A percentile compares a stretch with the other conserved stretches of the same genome.
phyloP scores from a whole-genome alignment of 2,329 filamentous ascomycete species.

The Rutstroemia sp. region DNA sequence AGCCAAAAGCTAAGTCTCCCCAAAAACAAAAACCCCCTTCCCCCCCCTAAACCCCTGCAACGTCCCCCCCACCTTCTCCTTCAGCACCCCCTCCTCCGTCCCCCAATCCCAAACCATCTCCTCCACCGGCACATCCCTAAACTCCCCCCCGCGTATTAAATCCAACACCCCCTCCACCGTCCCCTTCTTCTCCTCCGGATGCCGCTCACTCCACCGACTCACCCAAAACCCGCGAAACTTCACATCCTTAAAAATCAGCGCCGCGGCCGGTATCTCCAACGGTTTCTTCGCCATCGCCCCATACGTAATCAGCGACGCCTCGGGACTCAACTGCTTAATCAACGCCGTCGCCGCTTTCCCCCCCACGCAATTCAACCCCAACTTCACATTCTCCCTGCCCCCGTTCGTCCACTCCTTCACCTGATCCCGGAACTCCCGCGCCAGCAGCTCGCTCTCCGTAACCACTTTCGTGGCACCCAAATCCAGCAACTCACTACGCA shows the following conservation, averaged over 20 bases:
- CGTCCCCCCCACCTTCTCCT: slow-evolving; percentile 72
- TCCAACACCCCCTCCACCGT: slow-evolving; percentile 82
- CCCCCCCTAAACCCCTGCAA: slow-evolving; percentile 77
- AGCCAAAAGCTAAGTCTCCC: slow-evolving; percentile 28
- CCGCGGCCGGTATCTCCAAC: slow-evolving; percentile 68
- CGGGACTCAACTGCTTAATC: slow-evolving; percentile 62
- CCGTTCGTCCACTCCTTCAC: slow-evolving; percentile 58
- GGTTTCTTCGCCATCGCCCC: slow-evolving; percentile 92
- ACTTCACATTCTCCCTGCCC: slow-evolving; percentile 62
- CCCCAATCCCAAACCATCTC: slow-evolving; percentile 78
- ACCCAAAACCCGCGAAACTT: slow-evolving; percentile 93
- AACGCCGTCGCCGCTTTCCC: slow-evolving; percentile 76
- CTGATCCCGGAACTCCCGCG: slow-evolving; percentile 38
- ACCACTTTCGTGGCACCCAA: slow-evolving; percentile 48
- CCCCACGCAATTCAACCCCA: slow-evolving; percentile 91
- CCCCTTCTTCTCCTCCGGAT: slow-evolving; percentile 65
- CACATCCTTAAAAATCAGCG: slow-evolving; percentile 91
- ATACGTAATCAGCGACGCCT: slow-evolving; percentile 80
- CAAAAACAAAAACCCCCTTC: slow-evolving; percentile 86
- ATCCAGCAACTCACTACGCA: slow-evolving; percentile 52
- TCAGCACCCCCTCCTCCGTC: slow-evolving; percentile 62
- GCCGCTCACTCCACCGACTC: slow-evolving; percentile 73
- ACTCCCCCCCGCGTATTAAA: slow-evolving; percentile 66
- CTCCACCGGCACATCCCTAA: slow-evolving; percentile 77
- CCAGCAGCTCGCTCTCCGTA: slow-evolving; percentile 41